Conservation (phyloP, 306 rosid species). For the Rosa lucieae region DNA sequence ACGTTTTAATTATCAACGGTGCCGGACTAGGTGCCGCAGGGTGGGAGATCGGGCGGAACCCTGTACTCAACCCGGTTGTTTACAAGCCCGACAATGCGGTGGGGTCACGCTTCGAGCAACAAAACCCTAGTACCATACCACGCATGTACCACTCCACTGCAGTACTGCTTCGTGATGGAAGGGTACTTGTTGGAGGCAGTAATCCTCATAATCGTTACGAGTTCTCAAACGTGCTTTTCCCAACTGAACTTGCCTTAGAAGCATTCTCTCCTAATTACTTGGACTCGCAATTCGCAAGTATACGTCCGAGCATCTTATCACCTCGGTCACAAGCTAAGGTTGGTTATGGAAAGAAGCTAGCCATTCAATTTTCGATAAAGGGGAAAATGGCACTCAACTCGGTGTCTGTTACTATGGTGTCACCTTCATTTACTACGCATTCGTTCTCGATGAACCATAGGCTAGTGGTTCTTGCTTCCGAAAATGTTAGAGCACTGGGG, state of each 20-base stretch:
- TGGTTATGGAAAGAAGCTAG: conserved; percentile 12
- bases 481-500: neutral
- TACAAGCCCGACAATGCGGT: conserved; percentile 27
- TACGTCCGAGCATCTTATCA: conserved; percentile 25
- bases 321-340: conserved; percentile 21
- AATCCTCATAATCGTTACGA: conserved; percentile 50
- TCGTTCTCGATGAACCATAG: conserved; percentile 33
- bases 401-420: conserved; percentile 46
- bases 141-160: conserved; percentile 73
- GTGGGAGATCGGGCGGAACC: conserved; percentile 44
- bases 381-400: neutral
- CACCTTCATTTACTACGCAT: conserved; percentile 73
- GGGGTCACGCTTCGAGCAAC: conserved; percentile 46
- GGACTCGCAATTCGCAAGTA: conserved; percentile 14
- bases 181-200: conserved; percentile 68
- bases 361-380: conserved; percentile 23
- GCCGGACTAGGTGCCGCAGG: conserved; percentile 46
- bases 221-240: conserved; percentile 44
- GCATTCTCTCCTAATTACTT: conserved; percentile 39
- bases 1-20: conserved; percentile 34
- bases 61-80: conserved; percentile 42
- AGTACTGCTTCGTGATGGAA: conserved; percentile 58
- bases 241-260: conserved; percentile 41
- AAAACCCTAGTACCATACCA: conserved; percentile 33
- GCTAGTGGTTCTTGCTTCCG: conserved; percentile 40